Percentiles rank a stretch among this genome's conserved stretches.
These are phyloP conservation scores for Epichloe hybrida DNA, from an alignment of 2,329 filamentous ascomycete genomes.

Conservation along the genomic window DNA sequence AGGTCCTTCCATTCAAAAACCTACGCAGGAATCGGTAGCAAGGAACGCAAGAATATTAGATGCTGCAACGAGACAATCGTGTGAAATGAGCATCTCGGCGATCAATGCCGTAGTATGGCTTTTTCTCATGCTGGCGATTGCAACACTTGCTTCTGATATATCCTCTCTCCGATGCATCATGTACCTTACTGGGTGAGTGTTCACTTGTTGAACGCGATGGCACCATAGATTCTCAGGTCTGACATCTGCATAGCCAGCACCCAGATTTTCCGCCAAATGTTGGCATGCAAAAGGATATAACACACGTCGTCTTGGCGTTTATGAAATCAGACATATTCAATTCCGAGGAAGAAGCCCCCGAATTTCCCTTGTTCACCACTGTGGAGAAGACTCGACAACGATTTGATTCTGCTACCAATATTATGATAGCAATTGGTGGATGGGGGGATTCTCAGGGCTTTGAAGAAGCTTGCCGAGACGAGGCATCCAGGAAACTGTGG, in stretches of 20 bases:
- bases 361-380: constrained; percentile 40
- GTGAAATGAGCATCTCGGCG: neutral
- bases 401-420: constrained; percentile 40
- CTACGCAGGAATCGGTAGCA: neutral
- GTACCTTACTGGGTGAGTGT: constrained; percentile 35
- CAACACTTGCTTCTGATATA: constrained; percentile 3
- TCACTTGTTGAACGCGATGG: neutral
- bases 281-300: constrained; percentile 29
- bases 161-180: constrained; percentile 24
- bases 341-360: constrained; percentile 16
- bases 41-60: neutral
- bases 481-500: constrained; percentile 40
- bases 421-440: constrained; percentile 60
- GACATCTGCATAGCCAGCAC: constrained; percentile 29
- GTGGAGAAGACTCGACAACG: constrained; percentile 32
- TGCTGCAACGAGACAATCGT: neutral
- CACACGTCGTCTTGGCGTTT: constrained; percentile 46
- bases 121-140: neutral
- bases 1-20: no score
- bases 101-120: constrained; percentile 1
- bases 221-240: neutral
- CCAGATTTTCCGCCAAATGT: constrained; percentile 23
- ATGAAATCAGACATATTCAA: constrained; percentile 42
- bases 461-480: constrained; percentile 37
- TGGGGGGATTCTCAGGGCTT: constrained; percentile 61